These are phyloP conservation scores for Ogataea henricii DNA, from an alignment of 805 yeast genomes.

Conservation along the genomic window DNA sequence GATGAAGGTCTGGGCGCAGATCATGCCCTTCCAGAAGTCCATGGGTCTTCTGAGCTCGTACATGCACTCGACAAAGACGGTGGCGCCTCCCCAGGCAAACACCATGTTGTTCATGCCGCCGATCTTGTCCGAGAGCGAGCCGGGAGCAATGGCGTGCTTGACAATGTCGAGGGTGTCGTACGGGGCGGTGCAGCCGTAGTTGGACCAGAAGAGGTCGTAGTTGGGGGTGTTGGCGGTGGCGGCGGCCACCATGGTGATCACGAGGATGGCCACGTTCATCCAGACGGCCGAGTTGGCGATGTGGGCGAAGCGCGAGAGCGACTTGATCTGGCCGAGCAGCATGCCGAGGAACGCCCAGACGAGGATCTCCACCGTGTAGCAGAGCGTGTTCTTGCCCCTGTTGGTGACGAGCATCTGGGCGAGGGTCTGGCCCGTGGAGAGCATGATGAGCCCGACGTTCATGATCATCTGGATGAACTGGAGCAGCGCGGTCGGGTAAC, in stretches of 20 bases:
- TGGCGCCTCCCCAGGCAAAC: constrained; percentile 52
- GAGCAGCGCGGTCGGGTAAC: constrained; percentile 37
- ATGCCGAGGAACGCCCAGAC: constrained; percentile 47
- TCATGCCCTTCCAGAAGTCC: constrained; percentile 52
- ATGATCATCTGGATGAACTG: constrained; percentile 46
- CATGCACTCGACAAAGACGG: constrained; percentile 48
- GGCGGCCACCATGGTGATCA: constrained; percentile 45
- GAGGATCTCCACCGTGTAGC: constrained; percentile 43
- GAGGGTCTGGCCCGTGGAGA: constrained; percentile 45
- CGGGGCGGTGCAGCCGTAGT: constrained; percentile 26
- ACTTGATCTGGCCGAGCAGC: constrained; percentile 45
- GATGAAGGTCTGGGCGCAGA: constrained; percentile 44
- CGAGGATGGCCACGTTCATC: constrained; percentile 46
- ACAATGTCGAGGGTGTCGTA: constrained; percentile 15
- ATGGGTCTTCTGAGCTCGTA: constrained; percentile 49
- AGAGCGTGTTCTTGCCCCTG: constrained; percentile 31
- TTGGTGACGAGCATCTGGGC: constrained; percentile 38
- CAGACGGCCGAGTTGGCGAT: constrained; percentile 48
- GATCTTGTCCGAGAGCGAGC: constrained; percentile 31
- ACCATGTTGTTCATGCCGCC: constrained; percentile 46
- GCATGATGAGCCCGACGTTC: constrained; percentile 44
- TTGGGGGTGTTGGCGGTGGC: constrained; percentile 39
- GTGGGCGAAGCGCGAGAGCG: constrained; percentile 42
- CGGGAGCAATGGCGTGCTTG: constrained; percentile 28
- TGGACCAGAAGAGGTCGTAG: constrained; percentile 25